A percentile compares a stretch with the other conserved stretches of the same genome.
phyloP scores from a whole-genome alignment of 371 early-diverging fungal species.

The Lichtheimia hyalospora region DNA sequence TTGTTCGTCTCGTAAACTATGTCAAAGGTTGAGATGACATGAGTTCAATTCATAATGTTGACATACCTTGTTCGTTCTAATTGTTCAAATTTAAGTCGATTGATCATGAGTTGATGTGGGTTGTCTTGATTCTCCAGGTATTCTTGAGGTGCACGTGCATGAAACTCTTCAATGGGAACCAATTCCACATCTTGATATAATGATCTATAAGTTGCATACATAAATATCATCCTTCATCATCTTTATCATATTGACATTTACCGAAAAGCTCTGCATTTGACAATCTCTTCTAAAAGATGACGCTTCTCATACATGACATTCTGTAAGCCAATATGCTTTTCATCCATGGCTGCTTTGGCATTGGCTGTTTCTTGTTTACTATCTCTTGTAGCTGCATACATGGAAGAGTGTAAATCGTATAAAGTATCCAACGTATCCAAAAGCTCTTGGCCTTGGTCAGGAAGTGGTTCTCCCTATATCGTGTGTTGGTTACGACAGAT shows the following conservation, averaged over 20 bases:
- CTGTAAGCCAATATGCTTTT: slow-evolving; percentile 38
- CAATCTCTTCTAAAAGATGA: slow-evolving; percentile 47
- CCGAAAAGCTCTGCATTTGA: slow-evolving; percentile 44
- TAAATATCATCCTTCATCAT: not conserved
- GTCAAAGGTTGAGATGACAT: not conserved
- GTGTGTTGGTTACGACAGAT: slow-evolving; percentile 19
- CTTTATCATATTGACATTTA: slow-evolving; percentile 3
- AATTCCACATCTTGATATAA: slow-evolving; percentile 49
- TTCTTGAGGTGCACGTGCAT: slow-evolving; percentile 29
- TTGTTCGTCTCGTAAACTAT: slow-evolving; percentile 41
- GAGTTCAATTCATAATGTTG: not conserved
- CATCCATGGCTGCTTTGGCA: slow-evolving; percentile 44
- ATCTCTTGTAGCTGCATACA: slow-evolving; percentile 23
- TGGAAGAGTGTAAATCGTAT: slow-evolving; percentile 27
- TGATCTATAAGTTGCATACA: slow-evolving; percentile 28
- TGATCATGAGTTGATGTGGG: slow-evolving; percentile 44
- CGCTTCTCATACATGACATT: slow-evolving; percentile 50
- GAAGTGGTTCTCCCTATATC: slow-evolving; percentile 10
- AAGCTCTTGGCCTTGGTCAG: slow-evolving; percentile 16
- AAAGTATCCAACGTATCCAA: slow-evolving; percentile 19
- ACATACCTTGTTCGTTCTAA: slow-evolving; percentile 38
- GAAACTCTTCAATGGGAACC: slow-evolving; percentile 41
- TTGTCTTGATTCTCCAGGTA: slow-evolving; percentile 29
- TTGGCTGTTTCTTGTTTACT: slow-evolving; percentile 44
- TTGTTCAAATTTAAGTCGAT: slow-evolving; percentile 44